Percentiles rank a stretch among this genome's conserved stretches.
phyloP scores from a whole-genome alignment of 345 rosid genomes.

The Sonneratia alba region DNA sequence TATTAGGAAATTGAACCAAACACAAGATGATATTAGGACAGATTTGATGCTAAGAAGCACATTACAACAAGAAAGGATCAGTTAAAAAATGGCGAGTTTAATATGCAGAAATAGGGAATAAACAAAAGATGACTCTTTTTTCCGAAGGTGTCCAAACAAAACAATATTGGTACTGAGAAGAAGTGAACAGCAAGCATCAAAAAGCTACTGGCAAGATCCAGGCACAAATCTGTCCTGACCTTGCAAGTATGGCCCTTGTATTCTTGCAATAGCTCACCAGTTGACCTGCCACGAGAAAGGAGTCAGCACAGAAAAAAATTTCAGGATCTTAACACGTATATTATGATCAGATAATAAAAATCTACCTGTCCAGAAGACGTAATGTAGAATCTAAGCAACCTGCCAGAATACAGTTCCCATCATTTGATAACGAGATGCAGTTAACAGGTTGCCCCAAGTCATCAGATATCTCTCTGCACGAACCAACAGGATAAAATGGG shows the following conservation, averaged over 20 bases:
- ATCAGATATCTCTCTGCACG: slow-evolving; percentile 70
- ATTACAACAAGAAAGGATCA: background rate
- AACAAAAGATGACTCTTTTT: background rate
- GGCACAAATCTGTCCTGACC: slow-evolving; percentile 38
- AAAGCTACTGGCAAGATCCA: background rate
- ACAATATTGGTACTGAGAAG: no score
- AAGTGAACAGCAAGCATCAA: background rate
- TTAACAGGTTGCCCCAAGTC: slow-evolving; percentile 88
- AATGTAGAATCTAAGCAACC: slow-evolving; percentile 85
- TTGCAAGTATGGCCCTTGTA: slow-evolving; percentile 86
- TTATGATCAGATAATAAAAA: background rate
- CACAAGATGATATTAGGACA: background rate
- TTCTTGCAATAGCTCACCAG: slow-evolving; percentile 84
- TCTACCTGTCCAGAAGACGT: slow-evolving; percentile 76
- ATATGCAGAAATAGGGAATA: background rate
- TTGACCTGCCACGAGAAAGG: slow-evolving; percentile 38
- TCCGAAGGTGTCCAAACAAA: background rate
- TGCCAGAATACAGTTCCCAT: slow-evolving; percentile 78
- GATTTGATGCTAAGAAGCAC: background rate
- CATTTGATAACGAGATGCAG: slow-evolving; percentile 89
- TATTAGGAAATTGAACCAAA: background rate
- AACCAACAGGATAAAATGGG: background rate
- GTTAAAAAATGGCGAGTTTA: background rate
- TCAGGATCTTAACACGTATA: background rate
- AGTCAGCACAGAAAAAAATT: background rate